These are phyloP conservation scores for Pilasporangium apinafurcum DNA, from an alignment of 352 stramenopile genomes.

Conservation along the genomic window DNA sequence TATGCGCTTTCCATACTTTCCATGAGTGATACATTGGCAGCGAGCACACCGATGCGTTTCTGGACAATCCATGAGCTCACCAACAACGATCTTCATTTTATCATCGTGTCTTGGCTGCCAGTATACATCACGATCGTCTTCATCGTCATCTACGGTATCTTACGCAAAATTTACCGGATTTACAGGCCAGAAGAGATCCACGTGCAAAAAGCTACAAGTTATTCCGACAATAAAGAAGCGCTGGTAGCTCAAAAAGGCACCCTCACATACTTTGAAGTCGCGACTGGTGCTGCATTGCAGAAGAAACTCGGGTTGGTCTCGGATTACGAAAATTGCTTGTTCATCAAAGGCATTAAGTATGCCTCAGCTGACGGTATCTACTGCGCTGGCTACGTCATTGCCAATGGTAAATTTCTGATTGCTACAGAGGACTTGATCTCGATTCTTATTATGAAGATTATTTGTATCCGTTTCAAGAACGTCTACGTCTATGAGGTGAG, in stretches of 20 bases:
- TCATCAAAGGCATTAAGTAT: constrained; percentile 23
- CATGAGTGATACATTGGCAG: too few relatives aligned
- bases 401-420: constrained; percentile 21
- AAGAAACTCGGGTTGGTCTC: constrained; percentile 27
- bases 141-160: background rate
- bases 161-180: background rate
- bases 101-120: too few relatives aligned
- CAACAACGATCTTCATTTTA: too few relatives aligned
- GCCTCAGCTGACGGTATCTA: constrained; percentile 41
- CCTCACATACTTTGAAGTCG: constrained; percentile 11
- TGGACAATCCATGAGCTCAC: too few relatives aligned
- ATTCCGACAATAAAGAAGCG: background rate
- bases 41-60: too few relatives aligned
- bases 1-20: too few relatives aligned
- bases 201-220: background rate
- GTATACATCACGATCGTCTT: background rate
- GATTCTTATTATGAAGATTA: constrained; percentile 8
- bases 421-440: constrained; percentile 5
- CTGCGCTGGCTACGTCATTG: constrained; percentile 51
- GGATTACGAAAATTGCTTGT: constrained; percentile 38
- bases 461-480: constrained; percentile 1
- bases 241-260: background rate
- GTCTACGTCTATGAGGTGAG: constrained; percentile 2
- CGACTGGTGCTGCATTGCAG: background rate
- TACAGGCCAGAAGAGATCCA: background rate